These are phyloP conservation scores for Hansenula lynferdii DNA, from an alignment of 1,139 yeast genomes.

Conservation along the genomic window DNA sequence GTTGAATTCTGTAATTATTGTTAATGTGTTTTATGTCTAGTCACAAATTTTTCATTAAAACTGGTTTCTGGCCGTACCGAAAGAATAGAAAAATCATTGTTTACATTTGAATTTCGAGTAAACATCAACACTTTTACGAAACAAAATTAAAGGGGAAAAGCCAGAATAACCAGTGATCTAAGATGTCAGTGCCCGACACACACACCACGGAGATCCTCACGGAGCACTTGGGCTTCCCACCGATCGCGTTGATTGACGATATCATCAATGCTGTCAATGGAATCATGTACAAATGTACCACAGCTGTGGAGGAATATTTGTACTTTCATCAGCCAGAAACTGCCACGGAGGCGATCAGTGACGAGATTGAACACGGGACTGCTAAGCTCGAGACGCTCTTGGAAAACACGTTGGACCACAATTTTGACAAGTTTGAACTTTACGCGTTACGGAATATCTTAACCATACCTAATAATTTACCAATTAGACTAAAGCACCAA, in stretches of 20 bases:
- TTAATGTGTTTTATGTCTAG: too few species aligned
- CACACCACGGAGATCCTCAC: slow-evolving; percentile 59
- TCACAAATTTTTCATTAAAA: too few species aligned
- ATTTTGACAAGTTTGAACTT: slow-evolving; percentile 83
- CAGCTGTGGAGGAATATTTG: slow-evolving; percentile 70
- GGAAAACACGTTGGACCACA: slow-evolving; percentile 75
- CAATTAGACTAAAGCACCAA: slow-evolving; percentile 63
- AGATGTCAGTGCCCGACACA: slow-evolving; percentile 37
- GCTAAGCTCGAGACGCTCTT: slow-evolving; percentile 75
- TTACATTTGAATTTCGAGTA: not conserved
- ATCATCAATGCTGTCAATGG: slow-evolving; percentile 87
- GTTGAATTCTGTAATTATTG: too few species aligned
- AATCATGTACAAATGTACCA: slow-evolving; percentile 77
- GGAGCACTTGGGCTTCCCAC: slow-evolving; percentile 85
- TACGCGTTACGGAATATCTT: slow-evolving; percentile 77
- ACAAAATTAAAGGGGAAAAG: too few species aligned
- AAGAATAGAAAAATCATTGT: not conserved
- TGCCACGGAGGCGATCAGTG: slow-evolving; percentile 23
- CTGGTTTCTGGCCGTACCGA: not conserved
- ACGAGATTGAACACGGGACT: slow-evolving; percentile 70
- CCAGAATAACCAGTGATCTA: too few species aligned
- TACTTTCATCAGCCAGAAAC: slow-evolving; percentile 20
- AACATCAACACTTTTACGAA: slow-evolving; percentile 3
- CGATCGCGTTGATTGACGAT: slow-evolving; percentile 83
- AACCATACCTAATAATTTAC: slow-evolving; percentile 61